Evolutionary conservation across 1,139 yeast genomes (phyloP), one percentile per base, ranked within the genome.

Genomic region (Hansenula anomala): DNA sequence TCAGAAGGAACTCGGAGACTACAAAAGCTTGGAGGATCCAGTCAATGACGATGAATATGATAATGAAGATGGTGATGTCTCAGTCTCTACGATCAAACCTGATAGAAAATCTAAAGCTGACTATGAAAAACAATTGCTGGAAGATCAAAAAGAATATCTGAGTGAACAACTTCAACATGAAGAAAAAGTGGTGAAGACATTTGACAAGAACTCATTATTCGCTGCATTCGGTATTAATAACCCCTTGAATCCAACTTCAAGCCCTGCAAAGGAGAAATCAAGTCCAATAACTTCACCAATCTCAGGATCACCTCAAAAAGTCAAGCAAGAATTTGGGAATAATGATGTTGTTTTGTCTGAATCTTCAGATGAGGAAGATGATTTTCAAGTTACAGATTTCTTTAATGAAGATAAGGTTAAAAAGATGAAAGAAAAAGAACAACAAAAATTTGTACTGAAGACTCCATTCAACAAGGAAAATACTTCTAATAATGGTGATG

Each of bases 171-270:
- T 39, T 6, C 42, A 38, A 24, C 47, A 44, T 10, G 43, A 49
- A 23, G 39, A 49, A 17, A 36, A 37, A 23, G 44, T 42, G 12
- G 42, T 41, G 12, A 39, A 38, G 14, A 46, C 39, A 14, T 37
- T 45, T 30, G 37, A 31, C 13, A 51, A 50, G 26, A 38, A 45
- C 9, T 38, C 40, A 1, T 39, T 52, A 10, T 40, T 52, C 24
- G 37, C 40, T 6, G 45, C 46, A 12, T 49, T 51, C 34, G 46
- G 45, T 6, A 26, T 25, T 11, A 14, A 20, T n/a, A 25, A 28
- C 11, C 5, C n/a, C 3, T 11, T 30, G 14, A 12, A n/a, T 20
- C 16, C 13, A 4, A 10, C 6, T 5, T 19, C 36, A 19, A 12
- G 32, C 23, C 16, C 29, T 10, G 13, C 22, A 18, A 25, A 19